Conservation (phyloP, 495 filamentous ascomycete genomes). For the Opeltia flavorubescens region DNA sequence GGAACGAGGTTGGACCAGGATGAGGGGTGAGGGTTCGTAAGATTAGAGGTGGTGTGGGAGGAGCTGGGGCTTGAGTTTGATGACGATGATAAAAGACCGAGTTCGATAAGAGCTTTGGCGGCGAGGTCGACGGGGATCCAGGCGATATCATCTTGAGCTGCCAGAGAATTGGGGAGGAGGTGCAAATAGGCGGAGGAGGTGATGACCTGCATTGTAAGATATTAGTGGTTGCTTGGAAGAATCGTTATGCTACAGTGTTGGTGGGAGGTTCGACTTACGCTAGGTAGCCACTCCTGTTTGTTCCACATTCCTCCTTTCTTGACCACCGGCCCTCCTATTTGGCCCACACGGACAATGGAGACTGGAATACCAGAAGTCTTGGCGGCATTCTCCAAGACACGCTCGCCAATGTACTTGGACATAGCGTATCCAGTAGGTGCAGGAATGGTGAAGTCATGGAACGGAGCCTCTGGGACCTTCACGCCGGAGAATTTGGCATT, state of each 20-base stretch:
- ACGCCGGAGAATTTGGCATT: not conserved
- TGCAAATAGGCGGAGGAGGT: conserved; percentile 16
- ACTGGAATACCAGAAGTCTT: conserved; percentile 22
- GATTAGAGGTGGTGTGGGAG: not conserved
- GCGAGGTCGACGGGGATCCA: conserved; percentile 2
- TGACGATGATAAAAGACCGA: not conserved
- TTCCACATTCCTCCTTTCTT: conserved; percentile 32
- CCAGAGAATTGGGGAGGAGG: not conserved
- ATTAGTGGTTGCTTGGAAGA: too few relatives aligned
- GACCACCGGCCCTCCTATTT: conserved; percentile 34
- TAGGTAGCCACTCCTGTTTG: conserved; percentile 41
- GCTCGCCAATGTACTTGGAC: conserved; percentile 38
- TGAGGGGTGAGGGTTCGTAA: not conserved
- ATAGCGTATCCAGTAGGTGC: conserved; percentile 32
- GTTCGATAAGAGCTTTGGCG: not conserved
- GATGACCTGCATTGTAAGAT: conserved; percentile 23
- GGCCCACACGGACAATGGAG: conserved; percentile 36
- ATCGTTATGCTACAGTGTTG: too few relatives aligned
- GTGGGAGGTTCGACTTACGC: too few relatives aligned
- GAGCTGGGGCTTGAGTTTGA: not conserved
- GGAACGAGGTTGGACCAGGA: conserved; percentile 1
- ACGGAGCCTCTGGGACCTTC: not conserved
- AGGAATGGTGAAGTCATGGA: conserved; percentile 8
- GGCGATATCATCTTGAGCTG: not conserved
- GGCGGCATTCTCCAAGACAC: conserved; percentile 32